Conservation (phyloP, 441 rosid species). For the Omphalea diandra region DNA sequence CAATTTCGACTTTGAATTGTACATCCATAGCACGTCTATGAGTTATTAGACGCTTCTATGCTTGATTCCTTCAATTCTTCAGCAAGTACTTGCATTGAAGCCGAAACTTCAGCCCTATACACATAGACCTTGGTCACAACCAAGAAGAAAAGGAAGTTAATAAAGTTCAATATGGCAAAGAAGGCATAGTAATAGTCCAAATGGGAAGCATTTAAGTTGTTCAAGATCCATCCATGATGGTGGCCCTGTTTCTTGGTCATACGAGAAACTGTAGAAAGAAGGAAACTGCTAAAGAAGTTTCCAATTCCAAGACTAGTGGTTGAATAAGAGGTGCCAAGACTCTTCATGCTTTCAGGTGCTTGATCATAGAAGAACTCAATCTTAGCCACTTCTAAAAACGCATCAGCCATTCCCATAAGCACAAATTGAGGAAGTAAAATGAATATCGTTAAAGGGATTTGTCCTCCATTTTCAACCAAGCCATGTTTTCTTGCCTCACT, state of each 20-base stretch:
- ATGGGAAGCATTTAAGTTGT: conserved; percentile 81
- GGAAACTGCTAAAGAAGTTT: conserved; percentile 69
- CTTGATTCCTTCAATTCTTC: conserved; percentile 42
- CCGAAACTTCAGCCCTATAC: conserved; percentile 75
- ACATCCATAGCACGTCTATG: conserved; percentile 1
- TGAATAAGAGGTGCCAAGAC: conserved; percentile 77
- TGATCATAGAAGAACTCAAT: conserved; percentile 92
- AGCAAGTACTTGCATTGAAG: conserved; percentile 55
- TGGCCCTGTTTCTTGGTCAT: conserved; percentile 54
- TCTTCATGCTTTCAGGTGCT: conserved; percentile 92
- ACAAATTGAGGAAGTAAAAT: conserved; percentile 75
- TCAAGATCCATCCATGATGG: conserved; percentile 67
- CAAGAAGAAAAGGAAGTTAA: conserved; percentile 73
- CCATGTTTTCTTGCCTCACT: conserved; percentile 54
- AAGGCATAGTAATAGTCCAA: conserved; percentile 80
- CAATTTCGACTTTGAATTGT: too few relatives aligned
- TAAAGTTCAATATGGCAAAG: conserved; percentile 54
- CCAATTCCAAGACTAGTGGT: conserved; percentile 61
- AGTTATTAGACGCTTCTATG: conserved; percentile 14
- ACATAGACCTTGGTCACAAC: conserved; percentile 56
- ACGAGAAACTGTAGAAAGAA: conserved; percentile 59
- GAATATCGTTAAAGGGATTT: conserved; percentile 65
- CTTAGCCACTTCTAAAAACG: conserved; percentile 76
- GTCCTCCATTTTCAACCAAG: conserved; percentile 45
- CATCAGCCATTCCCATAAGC: conserved; percentile 85